These are phyloP conservation scores for Chlamydomonas urium DNA, from an alignment of 139 green algal species.

Conservation along the genomic window DNA sequence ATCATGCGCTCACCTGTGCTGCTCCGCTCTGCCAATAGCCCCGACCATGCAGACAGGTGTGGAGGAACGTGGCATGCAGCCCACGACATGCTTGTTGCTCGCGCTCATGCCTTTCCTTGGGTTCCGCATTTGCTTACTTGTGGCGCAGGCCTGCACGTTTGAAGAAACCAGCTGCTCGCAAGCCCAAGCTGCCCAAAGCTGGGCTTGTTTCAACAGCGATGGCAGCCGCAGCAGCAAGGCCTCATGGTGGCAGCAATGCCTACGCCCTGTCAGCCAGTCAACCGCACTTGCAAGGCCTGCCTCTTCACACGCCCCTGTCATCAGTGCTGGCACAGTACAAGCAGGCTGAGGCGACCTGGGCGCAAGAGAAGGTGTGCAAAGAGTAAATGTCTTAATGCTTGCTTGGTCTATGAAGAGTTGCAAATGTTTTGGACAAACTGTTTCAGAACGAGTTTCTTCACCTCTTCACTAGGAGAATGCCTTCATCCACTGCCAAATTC, in stretches of 20 bases:
- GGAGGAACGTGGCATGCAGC: no score
- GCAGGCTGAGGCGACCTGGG: constrained; percentile 55
- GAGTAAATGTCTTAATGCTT: background rate
- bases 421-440: background rate
- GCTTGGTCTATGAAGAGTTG: background rate
- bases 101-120: no score
- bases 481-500: background rate
- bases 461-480: background rate
- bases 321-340: constrained; percentile 57
- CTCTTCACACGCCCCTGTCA: constrained; percentile 39
- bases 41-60: no score
- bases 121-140: no score
- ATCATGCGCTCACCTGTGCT: no score
- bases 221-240: background rate
- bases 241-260: constrained; percentile 3
- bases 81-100: no score
- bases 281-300: constrained; percentile 21
- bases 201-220: background rate
- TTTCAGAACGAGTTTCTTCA: background rate
- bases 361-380: constrained; percentile 52
- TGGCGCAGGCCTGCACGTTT: no score
- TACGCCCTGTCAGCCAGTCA: background rate
- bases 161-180: no score
- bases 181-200: background rate
- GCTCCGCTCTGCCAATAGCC: no score